Evolutionary conservation across 305 asterid genomes (phyloP).

Genomic region (Galium porrigens): DNA sequence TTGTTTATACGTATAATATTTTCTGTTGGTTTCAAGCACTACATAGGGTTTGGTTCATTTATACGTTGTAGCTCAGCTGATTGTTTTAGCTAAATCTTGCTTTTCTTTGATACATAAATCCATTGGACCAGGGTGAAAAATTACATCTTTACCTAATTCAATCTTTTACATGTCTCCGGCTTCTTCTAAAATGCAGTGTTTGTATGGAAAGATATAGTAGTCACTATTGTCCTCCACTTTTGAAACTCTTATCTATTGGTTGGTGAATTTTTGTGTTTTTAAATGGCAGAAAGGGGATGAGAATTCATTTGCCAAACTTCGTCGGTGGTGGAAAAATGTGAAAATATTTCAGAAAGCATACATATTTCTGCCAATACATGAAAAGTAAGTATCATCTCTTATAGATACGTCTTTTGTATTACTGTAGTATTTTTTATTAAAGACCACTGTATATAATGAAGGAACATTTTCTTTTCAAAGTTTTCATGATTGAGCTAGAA

Average conservation of each 20-base stretch:
- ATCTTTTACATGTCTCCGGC: neutral
- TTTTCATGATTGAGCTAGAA: neutral
- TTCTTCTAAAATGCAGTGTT: neutral
- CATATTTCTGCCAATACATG: slow-evolving; percentile 75
- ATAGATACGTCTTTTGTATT: neutral
- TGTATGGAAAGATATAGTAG: neutral
- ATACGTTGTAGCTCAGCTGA: neutral
- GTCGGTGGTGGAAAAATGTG: slow-evolving; percentile 98
- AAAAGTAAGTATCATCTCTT: slow-evolving; percentile 40
- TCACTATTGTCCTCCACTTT: neutral
- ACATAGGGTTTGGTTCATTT: neutral
- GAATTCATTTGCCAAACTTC: slow-evolving; percentile 53
- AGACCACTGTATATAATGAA: neutral
- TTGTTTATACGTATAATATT: neutral
- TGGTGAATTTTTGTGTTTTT: slow-evolving; percentile 9
- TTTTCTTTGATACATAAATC: neutral
- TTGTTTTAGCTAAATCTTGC: neutral
- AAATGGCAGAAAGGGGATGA: slow-evolving; percentile 42
- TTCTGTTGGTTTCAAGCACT: slow-evolving; percentile 1
- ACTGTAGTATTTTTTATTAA: neutral
- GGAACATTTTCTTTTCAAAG: neutral
- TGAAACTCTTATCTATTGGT: neutral
- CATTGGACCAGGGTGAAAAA: neutral
- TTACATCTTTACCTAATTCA: neutral
- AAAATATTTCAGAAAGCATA: slow-evolving; percentile 76